These are phyloP conservation scores for Trebouxia gelatinosa DNA, from an alignment of 163 green algal species.

Conservation along the genomic window DNA sequence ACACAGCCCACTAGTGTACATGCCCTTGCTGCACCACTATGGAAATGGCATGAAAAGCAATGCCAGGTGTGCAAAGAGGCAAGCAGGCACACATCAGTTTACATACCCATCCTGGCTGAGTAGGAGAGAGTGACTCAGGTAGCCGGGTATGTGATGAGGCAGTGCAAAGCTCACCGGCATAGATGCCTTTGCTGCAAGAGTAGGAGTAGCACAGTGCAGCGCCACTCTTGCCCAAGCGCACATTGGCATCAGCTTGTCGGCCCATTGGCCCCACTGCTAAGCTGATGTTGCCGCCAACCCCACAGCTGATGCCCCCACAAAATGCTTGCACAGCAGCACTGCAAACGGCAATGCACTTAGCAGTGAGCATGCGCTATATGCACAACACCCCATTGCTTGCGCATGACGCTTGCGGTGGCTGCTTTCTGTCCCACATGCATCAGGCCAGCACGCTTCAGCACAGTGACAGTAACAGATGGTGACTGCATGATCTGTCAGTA, in stretches of 20 bases:
- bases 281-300: slow-evolving; percentile 49
- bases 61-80: not conserved
- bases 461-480: too few relatives aligned
- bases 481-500: too few relatives aligned
- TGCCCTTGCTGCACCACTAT: not conserved
- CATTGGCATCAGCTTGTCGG: slow-evolving; percentile 47
- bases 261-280: slow-evolving; percentile 62
- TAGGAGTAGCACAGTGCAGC: slow-evolving; percentile 53
- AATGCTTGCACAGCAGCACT: slow-evolving; percentile 39
- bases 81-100: not conserved
- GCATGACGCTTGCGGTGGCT: too few relatives aligned
- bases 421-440: too few relatives aligned
- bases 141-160: not conserved
- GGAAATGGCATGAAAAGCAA: not conserved
- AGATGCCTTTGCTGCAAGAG: slow-evolving; percentile 63
- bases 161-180: slow-evolving; percentile 31
- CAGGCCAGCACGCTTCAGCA: too few relatives aligned
- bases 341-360: slow-evolving; percentile 8
- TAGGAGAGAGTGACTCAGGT: not conserved
- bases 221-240: slow-evolving; percentile 36
- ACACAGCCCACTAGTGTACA: not conserved
- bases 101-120: not conserved
- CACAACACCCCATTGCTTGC: too few relatives aligned
- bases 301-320: slow-evolving; percentile 44
- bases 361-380: too few relatives aligned